Evolutionary conservation across 2,329 filamentous ascomycete genomes (phyloP), one percentile per base, ranked within the genome.

Genomic region (Aureobasidium sp.): DNA sequence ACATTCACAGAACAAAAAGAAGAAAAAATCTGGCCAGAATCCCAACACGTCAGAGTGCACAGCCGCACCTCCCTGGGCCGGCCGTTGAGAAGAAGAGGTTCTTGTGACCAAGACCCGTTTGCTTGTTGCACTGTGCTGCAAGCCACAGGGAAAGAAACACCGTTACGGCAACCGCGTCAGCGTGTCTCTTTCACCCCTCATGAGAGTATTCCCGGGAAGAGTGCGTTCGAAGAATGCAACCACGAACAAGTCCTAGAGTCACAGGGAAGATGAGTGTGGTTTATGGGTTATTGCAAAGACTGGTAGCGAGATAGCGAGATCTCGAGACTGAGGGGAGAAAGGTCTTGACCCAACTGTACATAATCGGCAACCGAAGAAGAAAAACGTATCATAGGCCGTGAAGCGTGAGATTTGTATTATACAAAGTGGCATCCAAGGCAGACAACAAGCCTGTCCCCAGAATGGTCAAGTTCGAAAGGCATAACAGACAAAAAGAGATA

Each of bases 71-170:
- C n/a, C 39, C 39, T 20, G n/a, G 20, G n/a, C 23, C 26, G 12
- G 12, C 44, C 26, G 26, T 47, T 29, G 5, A 4, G 4, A 20
- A 20, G 20, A 20, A 20, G 12, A 10, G 20, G 9, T 17, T 46
- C 27, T n/a, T 23, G 46, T 48, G 46, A 48, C 46, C 27, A 23
- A 36, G 34, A 39, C 3, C 53, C 39, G 39, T 44, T 44, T 9
- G 2, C n/a, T 2, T 44, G 53, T 57, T 57, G 53, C 53, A 57
- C 53, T 57, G 39, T 57, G 53, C 53, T 57, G 53, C 53, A 57
- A 57, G 53, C 53, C 53, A 57, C 53, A 34, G 53, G 53, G 39
- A 27, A n/a, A 12, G 12, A 34, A 20, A 13, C 10, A 17, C 32
- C 50, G 50, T 37, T 39, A 27, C 17, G 32, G 34, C 34, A 15